Base-by-base conservation (phyloP, 805 yeast species). In the Zygoascus bituminiphila region DNA sequence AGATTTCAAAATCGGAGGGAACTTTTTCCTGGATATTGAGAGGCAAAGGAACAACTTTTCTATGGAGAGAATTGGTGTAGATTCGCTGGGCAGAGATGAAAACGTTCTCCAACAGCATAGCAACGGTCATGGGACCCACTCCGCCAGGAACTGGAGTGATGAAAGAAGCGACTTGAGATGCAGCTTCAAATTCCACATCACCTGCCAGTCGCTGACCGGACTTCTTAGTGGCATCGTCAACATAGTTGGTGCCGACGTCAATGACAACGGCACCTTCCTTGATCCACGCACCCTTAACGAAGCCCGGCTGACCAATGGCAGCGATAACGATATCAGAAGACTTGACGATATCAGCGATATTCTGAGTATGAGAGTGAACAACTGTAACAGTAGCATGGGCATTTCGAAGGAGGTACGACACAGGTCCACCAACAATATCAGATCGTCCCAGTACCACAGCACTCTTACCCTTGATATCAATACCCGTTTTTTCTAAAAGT, bases 131-230 rank as follows among this genome's bases (percentile, higher is more conserved):
- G 55, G 98, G 98, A 37, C 98, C 98, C 54, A 91, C 98, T 59
- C 98, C 98, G 63, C 98, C 98, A 26, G 98, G 98, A 48, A 91
- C 98, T 15, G 98, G 98, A 5, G 98, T 89, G 54, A 93, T 77
- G 57, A 75, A 77, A 10, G 81, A 69, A 2, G 89, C 93, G 47
- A 73, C 75, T 45, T 71, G 64, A 49, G 73, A 66, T 47, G 87
- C 89, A 25, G 80, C 70, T 47, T 72, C 84, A 60, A 74, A 91
- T 60, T 89, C 96, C 40, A 88, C 96, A 65, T 91, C 98, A 54
- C 98, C 98, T n/a, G 87, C 95, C 63, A 91, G 72, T 62, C 81
- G 79, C 60, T 74, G 78, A 20, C 97, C 97, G 21, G 84, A 79
- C 62, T 84, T 83, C 58, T 79, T 82, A 25, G 80, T 63, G 9